Evolutionary conservation across 495 filamentous ascomycete species (phyloP).

Genomic region (Melanomma pulvis-pyrius): DNA sequence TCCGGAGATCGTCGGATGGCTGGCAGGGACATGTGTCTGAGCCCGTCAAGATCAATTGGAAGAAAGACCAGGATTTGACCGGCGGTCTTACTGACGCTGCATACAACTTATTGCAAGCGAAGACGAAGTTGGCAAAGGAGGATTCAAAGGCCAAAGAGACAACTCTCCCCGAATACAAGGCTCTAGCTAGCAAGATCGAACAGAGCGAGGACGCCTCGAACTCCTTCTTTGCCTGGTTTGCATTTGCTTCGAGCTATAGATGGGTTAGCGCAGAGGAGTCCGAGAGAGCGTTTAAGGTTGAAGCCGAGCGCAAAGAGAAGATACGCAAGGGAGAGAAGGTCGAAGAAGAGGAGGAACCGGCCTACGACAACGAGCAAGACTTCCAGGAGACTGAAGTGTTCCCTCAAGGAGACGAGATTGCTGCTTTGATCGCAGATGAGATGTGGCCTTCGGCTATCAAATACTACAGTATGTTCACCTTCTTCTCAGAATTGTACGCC

Average conservation of each 20-base stretch:
- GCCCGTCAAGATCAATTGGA: constrained; percentile 87
- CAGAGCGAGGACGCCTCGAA: constrained; percentile 58
- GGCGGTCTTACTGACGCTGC: constrained; percentile 74
- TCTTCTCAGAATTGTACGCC: background rate
- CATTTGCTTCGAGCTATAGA: constrained; percentile 62
- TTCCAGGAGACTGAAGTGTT: constrained; percentile 72
- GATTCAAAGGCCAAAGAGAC: constrained; percentile 17
- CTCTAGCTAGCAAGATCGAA: constrained; percentile 59
- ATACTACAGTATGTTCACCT: constrained; percentile 75
- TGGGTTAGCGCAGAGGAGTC: constrained; percentile 71
- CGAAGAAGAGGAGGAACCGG: constrained; percentile 57
- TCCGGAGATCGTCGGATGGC: constrained; percentile 64
- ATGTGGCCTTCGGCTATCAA: constrained; percentile 85
- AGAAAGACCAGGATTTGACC: constrained; percentile 79
- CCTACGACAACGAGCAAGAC: constrained; percentile 58
- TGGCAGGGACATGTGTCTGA: constrained; percentile 77
- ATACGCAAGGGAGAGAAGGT: constrained; percentile 59
- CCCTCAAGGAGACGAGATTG: constrained; percentile 76
- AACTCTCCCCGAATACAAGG: constrained; percentile 54
- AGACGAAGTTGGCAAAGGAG: constrained; percentile 52
- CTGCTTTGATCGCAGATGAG: constrained; percentile 78
- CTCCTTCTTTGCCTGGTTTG: constrained; percentile 90
- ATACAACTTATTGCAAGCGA: constrained; percentile 66
- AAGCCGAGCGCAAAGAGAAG: constrained; percentile 61
- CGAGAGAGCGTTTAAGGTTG: constrained; percentile 57